Evolutionary conservation across 352 stramenopile genomes (phyloP), one percentile per base, ranked within the genome.

Genomic region (Globisporangium spiculum): DNA sequence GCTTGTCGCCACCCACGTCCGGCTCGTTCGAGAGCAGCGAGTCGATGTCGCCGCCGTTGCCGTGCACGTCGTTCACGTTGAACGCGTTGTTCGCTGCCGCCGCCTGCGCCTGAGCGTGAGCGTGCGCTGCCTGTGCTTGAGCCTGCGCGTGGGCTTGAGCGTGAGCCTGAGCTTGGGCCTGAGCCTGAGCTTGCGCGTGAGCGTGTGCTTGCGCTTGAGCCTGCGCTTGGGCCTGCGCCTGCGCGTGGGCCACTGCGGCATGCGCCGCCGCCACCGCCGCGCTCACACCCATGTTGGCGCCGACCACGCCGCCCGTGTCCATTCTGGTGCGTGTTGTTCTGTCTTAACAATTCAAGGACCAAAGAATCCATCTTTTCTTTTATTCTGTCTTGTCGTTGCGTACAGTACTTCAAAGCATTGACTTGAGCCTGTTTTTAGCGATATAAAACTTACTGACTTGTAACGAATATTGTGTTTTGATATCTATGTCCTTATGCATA

Each of bases 31-130:
- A 85, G 61, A 92, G 75, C 58, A 92, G 75, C 63, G 81, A 91
- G 66, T 92, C 84, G 61, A 92, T 86, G 74, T 89, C 84, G 12
- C 75, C 80, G 54, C 74, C 72, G 60, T 69, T 78, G 52, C 63
- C 74, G 70, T 88, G 80, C 57, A 84, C 73, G 69, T 87, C 80
- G 10, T 69, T 66, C n/a, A 79, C 74, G 18, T 24, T 52, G 36
- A 80, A 66, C n/a, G 71, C 41, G 30, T 24, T 52, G 50, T 10
- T 46, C 22, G 46, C 48, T 14, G 38, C 48, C 30, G 38, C 48
- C 14, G 34, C 46, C 12, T 54, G 36, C 6, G 30, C 52, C 8
- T 60, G 61, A 0, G 60, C 60, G 8, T 62, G 57, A 22, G 26
- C 27, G 9, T 66, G 58, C 16, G 38, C 44, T 24, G 30, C 24